Evolutionary conservation across 345 rosid species (phyloP).

Genomic region (Aquilaria yunnanensis): DNA sequence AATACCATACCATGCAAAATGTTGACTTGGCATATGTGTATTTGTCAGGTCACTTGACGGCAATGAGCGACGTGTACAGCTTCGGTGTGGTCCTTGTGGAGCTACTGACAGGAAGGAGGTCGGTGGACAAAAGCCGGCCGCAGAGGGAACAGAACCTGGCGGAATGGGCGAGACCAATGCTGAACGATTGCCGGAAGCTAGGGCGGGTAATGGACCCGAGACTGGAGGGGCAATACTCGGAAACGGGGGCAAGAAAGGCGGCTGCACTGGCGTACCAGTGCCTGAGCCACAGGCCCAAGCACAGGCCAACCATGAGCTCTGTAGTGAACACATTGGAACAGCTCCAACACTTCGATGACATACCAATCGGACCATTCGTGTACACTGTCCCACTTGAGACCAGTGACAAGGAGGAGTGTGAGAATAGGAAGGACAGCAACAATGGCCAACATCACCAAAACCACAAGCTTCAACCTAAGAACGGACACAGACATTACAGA

Average conservation of each 20-base stretch:
- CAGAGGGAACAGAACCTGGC: slow-evolving; percentile 51
- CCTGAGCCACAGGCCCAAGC: slow-evolving; percentile 74
- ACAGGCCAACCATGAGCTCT: slow-evolving; percentile 55
- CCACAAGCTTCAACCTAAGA: not conserved
- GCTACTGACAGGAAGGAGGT: slow-evolving; percentile 55
- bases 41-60: slow-evolving; percentile 55
- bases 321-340: slow-evolving; percentile 62
- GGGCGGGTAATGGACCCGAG: slow-evolving; percentile 77
- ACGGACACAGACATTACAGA: slow-evolving; percentile 20
- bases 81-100: slow-evolving; percentile 65
- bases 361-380: slow-evolving; percentile 54
- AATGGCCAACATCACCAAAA: slow-evolving; percentile 21
- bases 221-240: slow-evolving; percentile 88
- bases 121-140: slow-evolving; percentile 53
- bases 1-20: not conserved
- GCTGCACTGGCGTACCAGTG: slow-evolving; percentile 78
- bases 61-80: slow-evolving; percentile 67
- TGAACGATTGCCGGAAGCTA: slow-evolving; percentile 58
- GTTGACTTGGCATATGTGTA: not conserved
- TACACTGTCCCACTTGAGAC: slow-evolving; percentile 48
- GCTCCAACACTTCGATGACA: slow-evolving; percentile 50
- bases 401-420: slow-evolving; percentile 19
- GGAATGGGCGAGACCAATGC: slow-evolving; percentile 71
- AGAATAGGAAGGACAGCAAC: slow-evolving; percentile 26
- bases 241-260: slow-evolving; percentile 66